Conservation (phyloP, 1,284 basidiomycete species). For the Moesziomyces globuligerus region DNA sequence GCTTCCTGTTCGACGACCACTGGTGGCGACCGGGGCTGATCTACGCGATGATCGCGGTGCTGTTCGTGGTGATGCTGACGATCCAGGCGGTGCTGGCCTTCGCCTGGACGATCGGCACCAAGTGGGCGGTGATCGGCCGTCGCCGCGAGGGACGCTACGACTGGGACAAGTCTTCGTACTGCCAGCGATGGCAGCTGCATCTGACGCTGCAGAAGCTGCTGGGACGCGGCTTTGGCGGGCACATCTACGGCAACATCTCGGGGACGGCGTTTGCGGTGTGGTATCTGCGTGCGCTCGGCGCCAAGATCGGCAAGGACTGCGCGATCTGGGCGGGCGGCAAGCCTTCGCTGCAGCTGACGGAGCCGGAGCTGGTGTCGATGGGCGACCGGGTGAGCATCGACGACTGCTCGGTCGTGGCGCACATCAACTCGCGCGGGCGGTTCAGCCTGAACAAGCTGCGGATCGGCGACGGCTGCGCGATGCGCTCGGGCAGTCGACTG, state of each 20-base stretch:
- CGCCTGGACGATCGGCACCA: conserved; percentile 62
- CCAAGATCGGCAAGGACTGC: conserved; percentile 62
- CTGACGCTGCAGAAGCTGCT: conserved; percentile 62
- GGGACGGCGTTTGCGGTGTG: conserved; percentile 62
- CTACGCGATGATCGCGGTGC: conserved; percentile 60
- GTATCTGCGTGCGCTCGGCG: conserved; percentile 64
- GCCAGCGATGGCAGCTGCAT: conserved; percentile 67
- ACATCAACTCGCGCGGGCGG: conserved; percentile 67
- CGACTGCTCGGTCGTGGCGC: conserved; percentile 66
- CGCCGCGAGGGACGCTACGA: conserved; percentile 67
- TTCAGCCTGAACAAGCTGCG: conserved; percentile 66
- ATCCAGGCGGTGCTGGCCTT: conserved; percentile 61
- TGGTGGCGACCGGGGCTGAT: conserved; percentile 66
- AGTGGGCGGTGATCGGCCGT: conserved; percentile 65
- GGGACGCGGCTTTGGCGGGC: conserved; percentile 62
- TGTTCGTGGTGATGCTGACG: conserved; percentile 61
- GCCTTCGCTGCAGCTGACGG: conserved; percentile 65
- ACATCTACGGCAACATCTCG: conserved; percentile 63
- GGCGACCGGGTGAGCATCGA: conserved; percentile 64
- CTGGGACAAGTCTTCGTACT: conserved; percentile 67
- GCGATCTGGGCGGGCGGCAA: conserved; percentile 67
- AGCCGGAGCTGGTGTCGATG: conserved; percentile 66
- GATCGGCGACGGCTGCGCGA: conserved; percentile 65
- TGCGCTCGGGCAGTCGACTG: conserved; percentile 64
- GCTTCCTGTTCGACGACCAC: conserved; percentile 62